phyloP scores from a whole-genome alignment of 2,329 filamentous ascomycete genomes.

The Aspergillus sp. region DNA sequence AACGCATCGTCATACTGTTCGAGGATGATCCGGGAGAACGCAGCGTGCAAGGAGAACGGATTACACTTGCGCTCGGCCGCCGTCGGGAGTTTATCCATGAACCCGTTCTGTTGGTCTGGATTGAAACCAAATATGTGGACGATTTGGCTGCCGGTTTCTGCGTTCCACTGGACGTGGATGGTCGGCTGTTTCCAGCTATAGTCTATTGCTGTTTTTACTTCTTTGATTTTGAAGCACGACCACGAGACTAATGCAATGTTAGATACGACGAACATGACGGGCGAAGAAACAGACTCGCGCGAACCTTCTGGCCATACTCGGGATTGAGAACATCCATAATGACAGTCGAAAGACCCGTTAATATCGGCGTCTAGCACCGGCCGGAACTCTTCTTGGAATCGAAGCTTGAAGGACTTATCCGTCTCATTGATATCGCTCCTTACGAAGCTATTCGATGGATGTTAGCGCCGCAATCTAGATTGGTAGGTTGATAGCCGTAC shows the following conservation, averaged over 20 bases:
- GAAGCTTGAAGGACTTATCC: not conserved
- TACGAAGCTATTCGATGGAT: not conserved
- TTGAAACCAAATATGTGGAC: constrained; percentile 18
- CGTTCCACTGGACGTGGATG: constrained; percentile 23
- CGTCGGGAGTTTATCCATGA: not conserved
- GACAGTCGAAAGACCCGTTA: constrained; percentile 22
- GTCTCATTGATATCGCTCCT: not conserved
- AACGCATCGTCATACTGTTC: constrained; percentile 28
- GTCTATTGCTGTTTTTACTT: not conserved
- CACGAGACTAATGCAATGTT: constrained; percentile 20
- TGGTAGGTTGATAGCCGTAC: not conserved
- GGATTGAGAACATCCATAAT: constrained; percentile 9
- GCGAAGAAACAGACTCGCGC: not conserved
- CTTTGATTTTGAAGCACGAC: constrained; percentile 27
- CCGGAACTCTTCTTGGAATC: constrained; percentile 12
- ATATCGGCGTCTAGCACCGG: constrained; percentile 16
- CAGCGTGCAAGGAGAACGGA: constrained; percentile 26
- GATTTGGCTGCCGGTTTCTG: constrained; percentile 3
- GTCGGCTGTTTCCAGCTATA: constrained; percentile 24
- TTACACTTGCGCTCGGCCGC: not conserved
- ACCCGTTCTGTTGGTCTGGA: not conserved
- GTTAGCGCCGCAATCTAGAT: not conserved
- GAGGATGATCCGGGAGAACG: constrained; percentile 22
- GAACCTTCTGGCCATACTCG: not conserved
- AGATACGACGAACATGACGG: not conserved